Base-by-base conservation (phyloP, 2,329 filamentous ascomycete species). In the Cucurbitaria berberidis region DNA sequence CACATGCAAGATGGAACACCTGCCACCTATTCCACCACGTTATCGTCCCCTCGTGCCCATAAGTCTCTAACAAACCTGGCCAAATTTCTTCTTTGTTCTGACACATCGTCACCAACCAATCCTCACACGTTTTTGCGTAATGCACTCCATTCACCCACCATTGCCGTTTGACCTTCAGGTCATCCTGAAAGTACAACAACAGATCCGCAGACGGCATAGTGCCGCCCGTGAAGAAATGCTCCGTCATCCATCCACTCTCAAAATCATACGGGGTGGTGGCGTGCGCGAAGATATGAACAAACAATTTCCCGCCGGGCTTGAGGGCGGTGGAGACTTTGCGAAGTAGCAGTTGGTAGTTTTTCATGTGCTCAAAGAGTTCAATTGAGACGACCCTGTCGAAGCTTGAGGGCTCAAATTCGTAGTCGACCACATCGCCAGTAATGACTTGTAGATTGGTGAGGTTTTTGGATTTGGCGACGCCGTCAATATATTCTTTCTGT, bases 281-380 rank as follows among this genome's bases (percentile, higher is more conserved):
- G 72, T 90, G 86, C 30, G 80, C 80, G 65, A 90, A 89, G 47
- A 88, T 84, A 62, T 90, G 87, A 51, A 89, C 84, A 64, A 90
- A 89, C 13, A 89, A 77, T 74, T 89, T 88, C 4, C 87, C 88
- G 1, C 79, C 78, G 0, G 85, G 82, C 60, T 83, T 86, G 48
- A 90, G 76, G 2, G 86, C 80, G 26, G 80, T 77, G 3, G 80
- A 68, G 15, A 89, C 75, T 71, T 90, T 90, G 38, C 81, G 80
- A 76, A 90, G 83, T 21, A 90, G 80, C 11, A 85, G 76, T 57
- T 87, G 82, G 72, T 90, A 89, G 72, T 90, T 90, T 71, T 90
- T 90, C 87, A 90, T 89, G 72, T 90, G 88, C 70, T 90, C 87
- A 66, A 90, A 89, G 11, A 90, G 79, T 80, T 89, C 88, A 56